Evolutionary conservation across 257 asterid genomes (phyloP).

Genomic region (Plectranthus barbatus): DNA sequence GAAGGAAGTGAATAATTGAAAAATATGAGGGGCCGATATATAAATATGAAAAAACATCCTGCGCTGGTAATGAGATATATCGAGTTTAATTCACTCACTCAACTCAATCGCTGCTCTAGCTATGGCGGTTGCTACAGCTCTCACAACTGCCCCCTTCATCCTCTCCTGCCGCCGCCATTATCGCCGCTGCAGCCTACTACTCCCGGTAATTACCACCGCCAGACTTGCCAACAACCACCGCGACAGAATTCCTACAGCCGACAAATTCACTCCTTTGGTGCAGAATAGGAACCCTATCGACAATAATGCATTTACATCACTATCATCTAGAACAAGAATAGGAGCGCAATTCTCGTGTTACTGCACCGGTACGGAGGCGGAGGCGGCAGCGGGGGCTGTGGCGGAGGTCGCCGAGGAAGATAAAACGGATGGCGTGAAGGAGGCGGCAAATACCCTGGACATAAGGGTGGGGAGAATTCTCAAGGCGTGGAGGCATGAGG

Average conservation of each 20-base stretch:
- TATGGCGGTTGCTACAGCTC: constrained; percentile 23
- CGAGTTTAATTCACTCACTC: background rate
- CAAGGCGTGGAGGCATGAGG: constrained; percentile 82
- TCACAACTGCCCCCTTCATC: constrained; percentile 20
- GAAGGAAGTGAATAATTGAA: background rate
- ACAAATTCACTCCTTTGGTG: constrained; percentile 7
- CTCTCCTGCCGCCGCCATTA: constrained; percentile 2
- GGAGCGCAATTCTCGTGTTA: constrained; percentile 16
- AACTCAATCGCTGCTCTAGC: background rate
- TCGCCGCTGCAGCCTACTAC: constrained; percentile 9
- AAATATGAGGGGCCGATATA: background rate
- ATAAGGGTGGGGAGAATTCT: constrained; percentile 68
- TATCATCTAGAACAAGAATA: background rate
- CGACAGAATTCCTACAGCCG: background rate
- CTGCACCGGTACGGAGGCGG: constrained; percentile 31
- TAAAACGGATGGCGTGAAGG: constrained; percentile 24
- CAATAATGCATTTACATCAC: background rate
- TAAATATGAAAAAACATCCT: background rate
- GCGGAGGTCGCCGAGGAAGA: too few relatives aligned
- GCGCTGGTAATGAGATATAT: background rate
- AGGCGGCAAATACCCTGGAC: constrained; percentile 69
- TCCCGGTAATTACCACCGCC: constrained; percentile 4
- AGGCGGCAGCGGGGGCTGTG: constrained; percentile 7
- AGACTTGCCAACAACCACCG: background rate
- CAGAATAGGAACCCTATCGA: background rate